Base-by-base conservation (phyloP, 306 rosid species). In the Dalbergia cochinchinensis region DNA sequence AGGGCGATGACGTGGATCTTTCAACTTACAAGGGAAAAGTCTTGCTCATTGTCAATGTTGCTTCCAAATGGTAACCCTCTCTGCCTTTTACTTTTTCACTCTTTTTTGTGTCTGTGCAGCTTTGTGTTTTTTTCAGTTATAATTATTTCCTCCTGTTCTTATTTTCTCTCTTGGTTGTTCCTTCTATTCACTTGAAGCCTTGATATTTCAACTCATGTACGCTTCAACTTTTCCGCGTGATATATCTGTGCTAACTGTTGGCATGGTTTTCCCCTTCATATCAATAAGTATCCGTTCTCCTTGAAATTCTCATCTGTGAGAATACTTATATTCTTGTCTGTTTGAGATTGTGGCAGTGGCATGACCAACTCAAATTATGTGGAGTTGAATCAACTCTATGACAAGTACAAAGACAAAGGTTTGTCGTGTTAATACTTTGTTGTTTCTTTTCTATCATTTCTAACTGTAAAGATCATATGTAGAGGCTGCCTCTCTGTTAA, bases 401-500 rank as follows among this genome's bases (percentile, higher is more conserved):
- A 89, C 15, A 89, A 89, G 79, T 94, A 92, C 71, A 94, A 88
- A 77, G 89, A 86, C 69, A 89, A 89, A 89, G 98, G 97, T 89
- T 54, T 83, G 86, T 58, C 13, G 3, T 14, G 70, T n/a, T 14
- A 67, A 57, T 57, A 20, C 13, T 41, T 34, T 15, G 53, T 50
- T 71, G 60, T 8, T 60, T 80, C 44, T 12, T 58, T 31, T 18
- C 0, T n/a, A n/a, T 58, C 72, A 58, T 73, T 66, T 72, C 59
- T 51, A 62, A 34, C 60, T 35, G 31, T 44, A 16, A 33, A 39
- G 31, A 9, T 51, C 60, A 3, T 33, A 47, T 58, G 15, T 31
- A 5, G 12, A 31, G 41, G 47, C 31, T 73, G 75, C 50, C 19
- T 22, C 45, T 31, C 48, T 63, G 14, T 67, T 15, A 37, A 14